phyloP scores from a whole-genome alignment of 2,329 filamentous ascomycete genomes.

The Fusarium nurragi region DNA sequence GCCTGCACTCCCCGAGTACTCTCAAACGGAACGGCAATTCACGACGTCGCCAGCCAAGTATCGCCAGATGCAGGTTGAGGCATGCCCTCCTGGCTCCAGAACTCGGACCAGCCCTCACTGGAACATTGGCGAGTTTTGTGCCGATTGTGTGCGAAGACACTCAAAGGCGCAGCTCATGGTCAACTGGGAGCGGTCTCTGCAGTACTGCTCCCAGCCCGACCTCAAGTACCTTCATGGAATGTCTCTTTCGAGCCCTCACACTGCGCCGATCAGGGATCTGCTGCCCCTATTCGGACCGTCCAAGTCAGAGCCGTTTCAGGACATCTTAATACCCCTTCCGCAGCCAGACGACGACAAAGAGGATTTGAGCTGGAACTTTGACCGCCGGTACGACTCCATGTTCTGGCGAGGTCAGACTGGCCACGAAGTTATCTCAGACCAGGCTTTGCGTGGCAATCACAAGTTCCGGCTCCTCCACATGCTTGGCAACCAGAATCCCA shows the following conservation, averaged over 20 bases:
- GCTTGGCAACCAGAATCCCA: slow-evolving; percentile 64
- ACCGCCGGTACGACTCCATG: slow-evolving; percentile 69
- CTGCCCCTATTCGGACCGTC: slow-evolving; percentile 80
- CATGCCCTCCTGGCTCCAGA: slow-evolving; percentile 71
- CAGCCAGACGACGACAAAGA: slow-evolving; percentile 55
- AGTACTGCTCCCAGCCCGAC: slow-evolving; percentile 82
- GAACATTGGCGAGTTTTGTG: slow-evolving; percentile 72
- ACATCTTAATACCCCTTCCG: slow-evolving; percentile 77
- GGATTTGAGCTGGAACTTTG: slow-evolving; percentile 59
- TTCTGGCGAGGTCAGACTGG: slow-evolving; percentile 80
- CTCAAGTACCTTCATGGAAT: slow-evolving; percentile 78
- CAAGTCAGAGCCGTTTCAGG: slow-evolving; percentile 76
- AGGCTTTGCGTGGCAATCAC: slow-evolving; percentile 73
- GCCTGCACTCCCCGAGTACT: slow-evolving; percentile 7
- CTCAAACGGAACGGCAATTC: not conserved
- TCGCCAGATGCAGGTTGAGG: slow-evolving; percentile 55
- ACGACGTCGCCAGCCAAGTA: slow-evolving; percentile 46
- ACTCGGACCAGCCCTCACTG: slow-evolving; percentile 68
- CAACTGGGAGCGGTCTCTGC: slow-evolving; percentile 71
- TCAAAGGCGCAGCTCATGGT: slow-evolving; percentile 73
- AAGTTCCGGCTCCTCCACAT: slow-evolving; percentile 77
- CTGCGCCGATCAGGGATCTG: slow-evolving; percentile 70
- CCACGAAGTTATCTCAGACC: slow-evolving; percentile 59
- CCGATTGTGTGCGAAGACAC: slow-evolving; percentile 69
- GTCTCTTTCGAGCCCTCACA: slow-evolving; percentile 70